A percentile compares a stretch with the other conserved stretches of the same genome.
Evolutionary conservation across 805 yeast species (phyloP).

Genomic region (Teunomyces gatunensis): DNA sequence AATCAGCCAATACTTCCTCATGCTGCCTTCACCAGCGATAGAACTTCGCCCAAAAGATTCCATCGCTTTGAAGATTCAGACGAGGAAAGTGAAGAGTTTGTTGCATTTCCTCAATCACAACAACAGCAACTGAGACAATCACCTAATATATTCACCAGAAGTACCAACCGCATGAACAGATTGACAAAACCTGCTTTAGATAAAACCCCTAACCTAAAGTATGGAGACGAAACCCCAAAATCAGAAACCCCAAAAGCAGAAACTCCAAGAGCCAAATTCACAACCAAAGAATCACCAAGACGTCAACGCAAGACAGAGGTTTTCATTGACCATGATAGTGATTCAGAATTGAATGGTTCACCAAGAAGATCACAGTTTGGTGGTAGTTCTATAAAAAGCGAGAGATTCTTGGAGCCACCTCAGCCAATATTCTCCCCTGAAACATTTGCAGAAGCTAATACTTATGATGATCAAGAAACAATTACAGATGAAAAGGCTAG

Average conservation of each 20-base stretch:
- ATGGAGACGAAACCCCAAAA: conserved; percentile 36
- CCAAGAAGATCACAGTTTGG: conserved; percentile 32
- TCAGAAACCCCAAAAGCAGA: conserved; percentile 38
- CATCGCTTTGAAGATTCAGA: conserved; percentile 24
- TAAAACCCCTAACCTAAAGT: conserved; percentile 28
- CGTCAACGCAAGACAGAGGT: conserved; percentile 52
- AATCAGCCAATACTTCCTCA: conserved; percentile 33
- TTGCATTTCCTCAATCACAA: conserved; percentile 29
- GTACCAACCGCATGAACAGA: conserved; percentile 24
- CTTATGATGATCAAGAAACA: conserved; percentile 28
- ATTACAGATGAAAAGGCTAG: conserved; percentile 24
- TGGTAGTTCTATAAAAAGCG: conserved; percentile 39
- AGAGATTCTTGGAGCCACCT: conserved; percentile 57
- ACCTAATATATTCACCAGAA: conserved; percentile 44
- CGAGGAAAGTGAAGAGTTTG: conserved; percentile 22
- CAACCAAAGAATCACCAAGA: conserved; percentile 70
- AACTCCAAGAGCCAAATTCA: conserved; percentile 63
- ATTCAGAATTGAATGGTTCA: conserved; percentile 31
- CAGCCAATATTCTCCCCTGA: conserved; percentile 63
- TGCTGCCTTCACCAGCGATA: conserved; percentile 39
- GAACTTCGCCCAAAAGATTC: conserved; percentile 37
- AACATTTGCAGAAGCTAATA: conserved; percentile 60
- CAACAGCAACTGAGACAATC: conserved; percentile 33
- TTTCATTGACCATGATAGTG: conserved; percentile 38
- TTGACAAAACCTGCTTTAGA: conserved; percentile 17